Conservation (phyloP, 2,329 filamentous ascomycete species). For the Exophiala oligosperma region DNA sequence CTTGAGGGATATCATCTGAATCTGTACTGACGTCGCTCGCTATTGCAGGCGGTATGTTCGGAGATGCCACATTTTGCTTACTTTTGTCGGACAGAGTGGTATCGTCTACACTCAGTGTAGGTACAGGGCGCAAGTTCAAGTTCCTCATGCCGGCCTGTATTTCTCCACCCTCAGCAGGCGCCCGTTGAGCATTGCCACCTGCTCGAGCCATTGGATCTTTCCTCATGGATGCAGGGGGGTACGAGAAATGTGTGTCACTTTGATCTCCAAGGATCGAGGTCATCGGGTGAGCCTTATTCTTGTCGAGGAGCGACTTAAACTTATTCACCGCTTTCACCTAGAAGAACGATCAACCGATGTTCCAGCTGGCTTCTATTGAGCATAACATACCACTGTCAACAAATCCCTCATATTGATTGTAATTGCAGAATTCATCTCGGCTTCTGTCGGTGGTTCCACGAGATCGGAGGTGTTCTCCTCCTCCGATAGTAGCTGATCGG, state of each 20-base stretch:
- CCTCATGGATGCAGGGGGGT: constrained; percentile 57
- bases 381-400: constrained; percentile 63
- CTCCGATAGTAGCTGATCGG: constrained; percentile 73
- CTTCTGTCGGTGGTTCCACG: constrained; percentile 80
- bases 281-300: constrained; percentile 54
- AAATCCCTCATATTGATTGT: constrained; percentile 86
- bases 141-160: constrained; percentile 40
- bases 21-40: constrained; percentile 17
- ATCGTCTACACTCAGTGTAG: constrained; percentile 22
- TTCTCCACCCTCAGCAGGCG: constrained; percentile 54
- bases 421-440: constrained; percentile 87
- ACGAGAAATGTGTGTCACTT: constrained; percentile 54
- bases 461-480: constrained; percentile 84
- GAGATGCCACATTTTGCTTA: background rate
- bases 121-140: constrained; percentile 11
- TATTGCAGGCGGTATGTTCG: background rate
- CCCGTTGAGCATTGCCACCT: constrained; percentile 38
- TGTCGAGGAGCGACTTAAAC: constrained; percentile 74
- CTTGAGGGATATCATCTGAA: constrained; percentile 18
- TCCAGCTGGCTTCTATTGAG: background rate
- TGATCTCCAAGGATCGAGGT: constrained; percentile 61
- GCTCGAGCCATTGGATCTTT: constrained; percentile 25
- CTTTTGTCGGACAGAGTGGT: constrained; percentile 9
- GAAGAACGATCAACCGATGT: background rate
- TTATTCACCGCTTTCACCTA: constrained; percentile 88